Percentiles rank a stretch among this genome's conserved stretches.
phyloP scores from a whole-genome alignment of 2,329 filamentous ascomycete genomes.

The Penicillium hordei region DNA sequence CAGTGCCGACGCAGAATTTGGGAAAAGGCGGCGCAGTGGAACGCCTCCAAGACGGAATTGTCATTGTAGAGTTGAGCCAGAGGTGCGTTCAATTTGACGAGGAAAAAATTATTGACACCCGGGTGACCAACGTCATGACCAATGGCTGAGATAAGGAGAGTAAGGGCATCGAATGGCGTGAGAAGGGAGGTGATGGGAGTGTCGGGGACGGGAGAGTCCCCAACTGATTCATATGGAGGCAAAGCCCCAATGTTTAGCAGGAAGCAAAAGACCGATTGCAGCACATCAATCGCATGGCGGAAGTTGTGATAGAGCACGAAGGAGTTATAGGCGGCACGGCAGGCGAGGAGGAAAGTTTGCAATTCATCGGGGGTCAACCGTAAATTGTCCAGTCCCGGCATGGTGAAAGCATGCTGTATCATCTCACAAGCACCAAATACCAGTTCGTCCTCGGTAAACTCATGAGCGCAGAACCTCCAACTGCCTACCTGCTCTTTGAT shows the following conservation, averaged over 20 bases:
- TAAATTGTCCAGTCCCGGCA: slow-evolving; percentile 80
- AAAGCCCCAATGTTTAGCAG: slow-evolving; percentile 76
- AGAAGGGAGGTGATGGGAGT: slow-evolving; percentile 73
- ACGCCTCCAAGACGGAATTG: slow-evolving; percentile 92
- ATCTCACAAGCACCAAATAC: slow-evolving; percentile 82
- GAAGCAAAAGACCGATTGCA: slow-evolving; percentile 91
- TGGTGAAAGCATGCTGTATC: slow-evolving; percentile 80
- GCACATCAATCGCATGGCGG: slow-evolving; percentile 91
- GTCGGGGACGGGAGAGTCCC: slow-evolving; percentile 39
- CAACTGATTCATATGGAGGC: slow-evolving; percentile 60
- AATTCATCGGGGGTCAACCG: slow-evolving; percentile 79
- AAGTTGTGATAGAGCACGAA: slow-evolving; percentile 99
- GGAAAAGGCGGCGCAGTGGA: slow-evolving; percentile 95
- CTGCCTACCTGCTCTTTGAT: slow-evolving; percentile 70
- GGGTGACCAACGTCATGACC: slow-evolving; percentile 97
- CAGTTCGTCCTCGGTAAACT: slow-evolving; percentile 86
- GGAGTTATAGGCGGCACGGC: slow-evolving; percentile 89
- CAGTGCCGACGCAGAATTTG: slow-evolving; percentile 92
- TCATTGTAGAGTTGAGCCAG: slow-evolving; percentile 96
- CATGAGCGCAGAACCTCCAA: slow-evolving; percentile 89
- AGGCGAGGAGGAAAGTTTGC: slow-evolving; percentile 80
- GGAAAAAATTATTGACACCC: slow-evolving; percentile 95
- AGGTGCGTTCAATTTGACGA: slow-evolving; percentile 87
- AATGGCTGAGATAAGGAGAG: slow-evolving; percentile 90
- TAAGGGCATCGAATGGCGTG: slow-evolving; percentile 83